phyloP scores from a whole-genome alignment of 2,329 filamentous ascomycete species.

The Whalleya microplaca region DNA sequence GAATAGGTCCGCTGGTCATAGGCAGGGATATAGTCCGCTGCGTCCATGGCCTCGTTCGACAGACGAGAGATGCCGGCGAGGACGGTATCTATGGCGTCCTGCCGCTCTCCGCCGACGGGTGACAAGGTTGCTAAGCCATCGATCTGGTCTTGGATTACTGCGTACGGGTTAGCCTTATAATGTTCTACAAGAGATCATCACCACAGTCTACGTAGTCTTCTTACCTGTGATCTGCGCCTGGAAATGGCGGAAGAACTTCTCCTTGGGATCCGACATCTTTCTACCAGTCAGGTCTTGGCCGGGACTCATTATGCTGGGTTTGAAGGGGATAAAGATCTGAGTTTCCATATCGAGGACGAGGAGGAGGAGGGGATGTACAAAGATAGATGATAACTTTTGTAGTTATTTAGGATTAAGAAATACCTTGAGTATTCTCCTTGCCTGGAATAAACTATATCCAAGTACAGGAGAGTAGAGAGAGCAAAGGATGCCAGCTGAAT shows the following conservation, averaged over 20 bases:
- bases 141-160: conserved; percentile 80
- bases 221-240: conserved; percentile 73
- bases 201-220: conserved; percentile 27
- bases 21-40: conserved; percentile 77
- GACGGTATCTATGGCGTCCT: conserved; percentile 80
- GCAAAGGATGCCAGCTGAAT: not conserved
- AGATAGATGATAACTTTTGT: not conserved
- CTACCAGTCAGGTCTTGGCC: conserved; percentile 28
- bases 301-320: conserved; percentile 20
- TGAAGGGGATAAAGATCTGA: conserved; percentile 33
- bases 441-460: conserved; percentile 4
- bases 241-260: conserved; percentile 85
- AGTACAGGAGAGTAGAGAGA: not conserved
- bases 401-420: not conserved
- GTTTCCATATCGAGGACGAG: conserved; percentile 18
- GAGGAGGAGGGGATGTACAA: not conserved
- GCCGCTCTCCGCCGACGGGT: conserved; percentile 71
- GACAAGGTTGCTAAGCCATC: conserved; percentile 65
- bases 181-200: not conserved
- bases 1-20: conserved; percentile 90
- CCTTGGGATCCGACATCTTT: conserved; percentile 61
- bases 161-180: not conserved
- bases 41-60: conserved; percentile 83
- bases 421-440: conserved; percentile 16
- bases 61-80: conserved; percentile 79